Conservation (phyloP, 495 filamentous ascomycete species). For the Xylona heveae region DNA sequence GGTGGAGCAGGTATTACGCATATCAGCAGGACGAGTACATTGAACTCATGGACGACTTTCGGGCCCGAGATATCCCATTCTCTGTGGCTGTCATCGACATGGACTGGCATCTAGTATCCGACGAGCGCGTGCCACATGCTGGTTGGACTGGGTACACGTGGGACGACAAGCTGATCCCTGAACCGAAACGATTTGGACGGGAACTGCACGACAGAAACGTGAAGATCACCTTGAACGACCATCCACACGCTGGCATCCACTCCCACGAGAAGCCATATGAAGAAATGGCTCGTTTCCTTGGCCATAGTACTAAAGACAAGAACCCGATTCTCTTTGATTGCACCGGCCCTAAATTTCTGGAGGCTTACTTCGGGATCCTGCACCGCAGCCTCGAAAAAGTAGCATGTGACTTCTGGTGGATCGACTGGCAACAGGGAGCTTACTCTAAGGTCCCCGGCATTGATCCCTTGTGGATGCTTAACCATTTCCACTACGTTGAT, state of each 20-base stretch:
- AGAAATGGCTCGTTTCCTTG: conserved; percentile 24
- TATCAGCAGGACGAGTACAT: no score
- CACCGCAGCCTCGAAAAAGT: conserved; percentile 25
- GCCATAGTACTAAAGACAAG: conserved; percentile 20
- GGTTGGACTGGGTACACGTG: conserved; percentile 43
- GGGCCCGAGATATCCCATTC: no score
- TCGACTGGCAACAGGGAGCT: conserved; percentile 40
- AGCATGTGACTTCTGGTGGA: conserved; percentile 37
- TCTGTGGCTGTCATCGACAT: no score
- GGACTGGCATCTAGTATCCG: conserved; percentile 30
- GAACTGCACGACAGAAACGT: conserved; percentile 23
- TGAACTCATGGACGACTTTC: no score
- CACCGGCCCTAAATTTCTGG: conserved; percentile 25
- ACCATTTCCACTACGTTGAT: conserved; percentile 37
- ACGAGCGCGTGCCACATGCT: conserved; percentile 13
- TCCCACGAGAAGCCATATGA: conserved; percentile 28
- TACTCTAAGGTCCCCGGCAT: conserved; percentile 28
- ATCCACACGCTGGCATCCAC: conserved; percentile 31
- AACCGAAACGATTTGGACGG: conserved; percentile 21
- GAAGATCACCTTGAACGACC: conserved; percentile 31
- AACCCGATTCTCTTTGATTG: conserved; percentile 32
- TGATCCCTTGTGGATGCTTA: conserved; percentile 40
- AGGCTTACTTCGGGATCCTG: conserved; percentile 34
- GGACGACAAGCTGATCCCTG: conserved; percentile 31
- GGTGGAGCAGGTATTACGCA: no score